phyloP scores from a whole-genome alignment of 2,329 filamentous ascomycete genomes.

The Diaporthe sp. region DNA sequence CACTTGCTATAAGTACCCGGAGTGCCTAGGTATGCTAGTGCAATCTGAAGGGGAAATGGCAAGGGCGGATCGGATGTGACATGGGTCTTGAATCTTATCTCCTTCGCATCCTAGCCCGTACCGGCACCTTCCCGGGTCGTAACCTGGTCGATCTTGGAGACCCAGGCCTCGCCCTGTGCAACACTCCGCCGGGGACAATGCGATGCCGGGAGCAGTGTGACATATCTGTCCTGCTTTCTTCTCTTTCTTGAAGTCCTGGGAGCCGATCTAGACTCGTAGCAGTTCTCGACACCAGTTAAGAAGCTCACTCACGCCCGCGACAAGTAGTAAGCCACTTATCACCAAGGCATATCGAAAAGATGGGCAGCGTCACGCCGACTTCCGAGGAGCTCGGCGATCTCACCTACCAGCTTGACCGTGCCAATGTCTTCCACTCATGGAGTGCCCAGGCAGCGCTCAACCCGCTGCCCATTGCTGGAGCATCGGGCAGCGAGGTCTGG shows the following conservation, averaged over 20 bases:
- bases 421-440: slow-evolving; percentile 41
- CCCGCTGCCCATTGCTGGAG: slow-evolving; percentile 36
- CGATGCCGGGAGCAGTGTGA: slow-evolving; percentile 11
- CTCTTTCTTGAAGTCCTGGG: neutral
- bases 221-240: slow-evolving; percentile 11
- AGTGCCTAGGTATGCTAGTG: neutral
- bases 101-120: slow-evolving; percentile 1
- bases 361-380: slow-evolving; percentile 38
- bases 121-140: slow-evolving; percentile 17
- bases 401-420: slow-evolving; percentile 38
- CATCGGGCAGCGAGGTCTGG: slow-evolving; percentile 39
- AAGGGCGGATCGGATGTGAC: neutral
- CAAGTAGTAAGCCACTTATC: no score
- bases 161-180: neutral
- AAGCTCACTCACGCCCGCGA: neutral
- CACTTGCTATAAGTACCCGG: neutral
- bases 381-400: slow-evolving; percentile 35
- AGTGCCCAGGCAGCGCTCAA: slow-evolving; percentile 38
- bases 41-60: neutral
- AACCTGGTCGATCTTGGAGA: slow-evolving; percentile 14
- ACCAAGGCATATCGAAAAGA: neutral
- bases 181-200: neutral
- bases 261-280: neutral
- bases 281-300: neutral
- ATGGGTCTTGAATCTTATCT: slow-evolving; percentile 25